phyloP scores from a whole-genome alignment of 345 rosid species.

The Eucalyptus leucophloia region DNA sequence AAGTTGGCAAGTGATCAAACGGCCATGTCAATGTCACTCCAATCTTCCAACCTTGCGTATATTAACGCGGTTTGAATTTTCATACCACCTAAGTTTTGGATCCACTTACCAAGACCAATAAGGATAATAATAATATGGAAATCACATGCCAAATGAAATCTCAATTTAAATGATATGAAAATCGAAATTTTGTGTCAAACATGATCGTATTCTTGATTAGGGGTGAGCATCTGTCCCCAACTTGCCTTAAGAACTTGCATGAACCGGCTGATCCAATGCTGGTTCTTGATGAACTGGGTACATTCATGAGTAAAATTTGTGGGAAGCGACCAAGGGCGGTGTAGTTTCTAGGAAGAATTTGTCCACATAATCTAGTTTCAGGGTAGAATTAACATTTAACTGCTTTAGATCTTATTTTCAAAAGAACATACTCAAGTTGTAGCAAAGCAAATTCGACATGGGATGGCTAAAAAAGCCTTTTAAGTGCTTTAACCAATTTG shows the following conservation, averaged over 20 bases:
- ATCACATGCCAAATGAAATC: neutral
- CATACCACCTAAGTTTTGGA: neutral
- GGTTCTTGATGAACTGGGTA: neutral
- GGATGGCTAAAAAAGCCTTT: neutral
- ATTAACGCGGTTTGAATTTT: neutral
- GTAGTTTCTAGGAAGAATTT: neutral
- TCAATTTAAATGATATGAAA: neutral
- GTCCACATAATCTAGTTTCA: neutral
- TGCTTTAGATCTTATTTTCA: neutral
- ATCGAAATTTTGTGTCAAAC: neutral
- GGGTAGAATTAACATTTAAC: neutral
- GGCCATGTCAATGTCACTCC: neutral
- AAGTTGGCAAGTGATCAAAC: neutral
- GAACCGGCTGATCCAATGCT: fast-evolving
- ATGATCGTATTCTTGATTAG: neutral
- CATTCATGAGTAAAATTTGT: neutral
- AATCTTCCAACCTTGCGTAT: neutral
- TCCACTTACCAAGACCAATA: neutral
- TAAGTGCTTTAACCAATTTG: neutral
- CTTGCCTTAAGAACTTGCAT: neutral
- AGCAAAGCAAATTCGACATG: neutral
- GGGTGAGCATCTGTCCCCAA: neutral
- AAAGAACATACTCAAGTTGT: neutral
- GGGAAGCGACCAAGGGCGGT: neutral
- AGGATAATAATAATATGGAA: neutral